Evolutionary conservation across 2,329 filamentous ascomycete species (phyloP).

Genomic region (Ascochyta lentis): DNA sequence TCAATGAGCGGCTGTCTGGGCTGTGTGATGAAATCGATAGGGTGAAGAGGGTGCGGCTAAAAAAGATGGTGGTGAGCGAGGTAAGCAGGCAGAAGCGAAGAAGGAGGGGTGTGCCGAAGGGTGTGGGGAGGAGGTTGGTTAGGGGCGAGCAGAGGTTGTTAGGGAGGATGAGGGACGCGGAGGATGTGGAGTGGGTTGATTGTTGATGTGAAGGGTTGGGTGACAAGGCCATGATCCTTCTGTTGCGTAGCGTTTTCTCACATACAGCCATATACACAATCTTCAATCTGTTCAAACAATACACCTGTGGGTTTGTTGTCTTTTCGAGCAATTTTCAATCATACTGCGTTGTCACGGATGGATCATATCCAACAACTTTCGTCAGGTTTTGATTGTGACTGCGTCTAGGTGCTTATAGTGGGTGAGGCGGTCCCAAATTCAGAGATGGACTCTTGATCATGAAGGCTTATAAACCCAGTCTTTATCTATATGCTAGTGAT

Average conservation of each 20-base stretch:
- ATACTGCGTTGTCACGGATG: too few species aligned
- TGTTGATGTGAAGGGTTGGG: neutral
- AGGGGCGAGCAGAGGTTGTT: neutral
- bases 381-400: too few species aligned
- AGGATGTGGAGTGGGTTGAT: neutral
- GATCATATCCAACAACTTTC: too few species aligned
- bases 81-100: constrained; percentile 8
- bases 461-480: too few species aligned
- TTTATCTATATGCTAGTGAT: too few species aligned
- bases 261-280: too few species aligned
- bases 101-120: constrained; percentile 3
- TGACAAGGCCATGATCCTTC: neutral
- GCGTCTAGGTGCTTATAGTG: too few species aligned
- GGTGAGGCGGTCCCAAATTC: too few species aligned
- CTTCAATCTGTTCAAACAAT: too few species aligned
- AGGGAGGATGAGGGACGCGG: neutral
- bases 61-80: constrained; percentile 8
- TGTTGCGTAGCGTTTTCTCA: neutral
- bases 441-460: too few species aligned
- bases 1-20: neutral
- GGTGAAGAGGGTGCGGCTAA: neutral
- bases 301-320: too few species aligned
- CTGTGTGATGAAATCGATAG: constrained; percentile 2
- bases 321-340: too few species aligned
- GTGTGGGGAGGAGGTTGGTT: neutral